Evolutionary conservation across 2,329 filamentous ascomycete species (phyloP).

Genomic region (Penicillium sp.): DNA sequence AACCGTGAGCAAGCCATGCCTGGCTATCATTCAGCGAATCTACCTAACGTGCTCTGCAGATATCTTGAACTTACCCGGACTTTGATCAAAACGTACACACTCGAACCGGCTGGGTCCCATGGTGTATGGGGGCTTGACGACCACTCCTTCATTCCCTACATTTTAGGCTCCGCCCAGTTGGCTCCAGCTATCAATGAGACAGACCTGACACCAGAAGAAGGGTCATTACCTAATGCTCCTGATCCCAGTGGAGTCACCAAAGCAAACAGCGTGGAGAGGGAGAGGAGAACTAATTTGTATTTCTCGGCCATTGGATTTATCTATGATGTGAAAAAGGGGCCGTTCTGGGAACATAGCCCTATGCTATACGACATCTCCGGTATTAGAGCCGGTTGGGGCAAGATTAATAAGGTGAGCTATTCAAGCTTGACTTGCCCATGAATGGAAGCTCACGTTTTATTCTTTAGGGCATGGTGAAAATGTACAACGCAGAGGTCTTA

Average conservation of each 20-base stretch:
- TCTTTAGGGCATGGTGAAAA: slow-evolving; percentile 88
- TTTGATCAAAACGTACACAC: slow-evolving; percentile 84
- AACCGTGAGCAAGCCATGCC: slow-evolving; percentile 62
- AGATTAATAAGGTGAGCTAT: slow-evolving; percentile 76
- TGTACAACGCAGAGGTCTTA: slow-evolving; percentile 96
- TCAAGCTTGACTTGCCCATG: not conserved
- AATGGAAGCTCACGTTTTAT: not conserved
- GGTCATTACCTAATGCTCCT: slow-evolving; percentile 71
- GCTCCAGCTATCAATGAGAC: slow-evolving; percentile 68
- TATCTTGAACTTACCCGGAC: slow-evolving; percentile 79
- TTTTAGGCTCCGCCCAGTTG: slow-evolving; percentile 90
- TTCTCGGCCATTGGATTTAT: slow-evolving; percentile 97
- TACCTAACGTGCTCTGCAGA: slow-evolving; percentile 42
- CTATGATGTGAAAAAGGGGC: slow-evolving; percentile 91
- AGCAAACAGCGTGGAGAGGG: slow-evolving; percentile 61
- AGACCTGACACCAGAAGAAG: slow-evolving; percentile 71
- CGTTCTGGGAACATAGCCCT: slow-evolving; percentile 96
- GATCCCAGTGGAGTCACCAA: slow-evolving; percentile 70
- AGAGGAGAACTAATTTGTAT: slow-evolving; percentile 76
- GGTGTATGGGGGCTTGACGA: slow-evolving; percentile 99
- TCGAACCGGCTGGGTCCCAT: slow-evolving; percentile 94
- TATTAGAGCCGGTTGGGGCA: slow-evolving; percentile 90
- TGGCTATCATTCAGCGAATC: not conserved
- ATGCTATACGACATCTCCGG: slow-evolving; percentile 94
- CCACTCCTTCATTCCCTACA: slow-evolving; percentile 90